Evolutionary conservation across 352 stramenopile genomes (phyloP), one percentile per base, ranked within the genome.

Genomic region (Pythium coloratum): DNA sequence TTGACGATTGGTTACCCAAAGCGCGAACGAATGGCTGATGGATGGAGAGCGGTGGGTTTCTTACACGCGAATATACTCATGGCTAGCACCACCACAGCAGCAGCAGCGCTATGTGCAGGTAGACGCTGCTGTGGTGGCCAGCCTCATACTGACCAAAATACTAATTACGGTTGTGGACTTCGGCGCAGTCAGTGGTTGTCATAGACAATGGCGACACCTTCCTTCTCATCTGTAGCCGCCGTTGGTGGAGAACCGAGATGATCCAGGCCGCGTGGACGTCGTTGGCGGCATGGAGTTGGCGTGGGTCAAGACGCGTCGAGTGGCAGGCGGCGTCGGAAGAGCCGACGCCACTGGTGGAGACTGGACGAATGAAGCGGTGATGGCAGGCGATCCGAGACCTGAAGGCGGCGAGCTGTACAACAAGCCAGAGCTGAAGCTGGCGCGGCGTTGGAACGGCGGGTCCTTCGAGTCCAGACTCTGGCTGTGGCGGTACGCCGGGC

Each of bases 391-490:
- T 8, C 47, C 16, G 12, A 20, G 49, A 20, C 32, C 56, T 5
- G 55, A 3, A 10, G 40, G 55, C 33, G 59, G 42, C 12, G 44
- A 51, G 44, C 44, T 51, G 44, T 51, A 30, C 8, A 16, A 50
- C 14, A 50, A 16, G 18, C 42, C 42, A 3, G 44, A 51, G 44
- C 44, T 24, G 44, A 51, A 51, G 44, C 44, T 51, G n/a, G 20
- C 38, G 24, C 64, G 61, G 14, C 36, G 69, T 34, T 81, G 75
- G 62, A 84, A 80, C 34, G 70, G 60, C 42, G 46, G n/a, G 4
- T 76, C 62, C 58, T 83, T 90, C 46, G 83, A 68, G 57, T 90
- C 84, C 69, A 91, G 76, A 64, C 80, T 90, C 36, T 82, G 75
- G 50, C 78, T 89, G 63, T 90, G 81, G 12, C 85, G 70, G 80